Evolutionary conservation across 208 protist genomes (phyloP), one percentile per base, ranked within the genome.

Genomic region (Angomonas desouzai): DNA sequence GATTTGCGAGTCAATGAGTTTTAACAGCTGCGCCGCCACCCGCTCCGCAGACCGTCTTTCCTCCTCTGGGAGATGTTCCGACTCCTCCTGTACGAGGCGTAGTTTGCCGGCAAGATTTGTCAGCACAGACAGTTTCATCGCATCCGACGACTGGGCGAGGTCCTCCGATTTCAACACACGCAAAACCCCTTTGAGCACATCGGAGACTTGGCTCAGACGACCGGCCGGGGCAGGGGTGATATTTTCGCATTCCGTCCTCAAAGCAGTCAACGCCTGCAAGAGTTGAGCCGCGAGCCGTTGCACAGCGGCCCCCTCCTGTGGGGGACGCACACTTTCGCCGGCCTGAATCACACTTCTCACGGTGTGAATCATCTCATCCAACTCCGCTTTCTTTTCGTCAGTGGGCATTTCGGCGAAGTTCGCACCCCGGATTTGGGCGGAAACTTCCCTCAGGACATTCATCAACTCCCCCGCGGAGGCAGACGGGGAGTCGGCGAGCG

Each of bases 381-480:
- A 27, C 20, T 27, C 45, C 9, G 10, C 45, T 9, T 74, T 29
- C 10, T 71, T 63, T 47, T 66, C 38, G 45, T 10, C 27, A 2
- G 69, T 29, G 27, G 63, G 47, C 51, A 68, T 23, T 20, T 34
- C 34, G 13, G 61, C 23, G 18, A 73, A 36, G 3, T 63, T 27
- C 0, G 66, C 55, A 32, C 74, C 68, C 47, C 69, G 79, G 7
- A 74, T 61, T 18, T 36, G 22, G 11, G 34, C 38, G 33, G 80
- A 80, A 25, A 85, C 55, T 10, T 55, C 59, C 38, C 63, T 58
- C 48, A 85, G 59, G 9, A 48, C 28, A 29, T 11, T 51, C 23
- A 57, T 22, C 51, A 57, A n/a, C 51, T 11, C n/a, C 9, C n/a
- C 22, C 6, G 51, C 11, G n/a, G 23, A 13, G 6, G 11, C 25